Base-by-base conservation (phyloP, 768 basidiomycete genomes). In the Serendipita sp. region DNA sequence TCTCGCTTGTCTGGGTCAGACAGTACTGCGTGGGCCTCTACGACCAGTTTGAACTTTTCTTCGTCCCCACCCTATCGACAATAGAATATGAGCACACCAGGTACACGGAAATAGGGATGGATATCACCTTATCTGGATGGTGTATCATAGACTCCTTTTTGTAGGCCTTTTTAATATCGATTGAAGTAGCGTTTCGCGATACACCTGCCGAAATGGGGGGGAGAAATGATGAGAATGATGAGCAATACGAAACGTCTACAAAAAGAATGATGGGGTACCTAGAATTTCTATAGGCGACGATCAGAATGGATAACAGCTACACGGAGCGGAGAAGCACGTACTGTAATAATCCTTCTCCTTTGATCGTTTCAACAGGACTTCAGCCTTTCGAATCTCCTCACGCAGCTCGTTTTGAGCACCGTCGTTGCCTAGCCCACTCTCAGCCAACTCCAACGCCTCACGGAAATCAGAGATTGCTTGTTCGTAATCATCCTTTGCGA, bases 41-140 rank as follows among this genome's bases (percentile, higher is more conserved):
- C 83, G 34, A 91, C 85, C 23, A 91, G 79, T 74, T 97, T 96
- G 82, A 98, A 98, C 69, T 90, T 88, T 71, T 96, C 95, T 69
- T 95, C 93, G 71, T 92, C 90, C 33, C 94, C 94, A 31, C 94
- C 92, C 85, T 90, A 66, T 66, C 66, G 23, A 23, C 23, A 23
- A 23, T 23, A 40, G 70, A 36, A 18, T 45, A 45, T 45, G 44
- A 45, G 44, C 11, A 45, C 44, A 18, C 44, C 34, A 23, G 13
- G 11, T 16, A 48, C 11, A 4, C 18, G 13, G 29, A 53, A 64
- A 40, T 45, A 58, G 18, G 45, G 11, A 18, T 65, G 3, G 64
- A 63, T 40, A 23, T 37, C 83, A 88, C 72, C 66, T 68, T 68
- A 63, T 69, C 67, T 43, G 67, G 68, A 40, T 68, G 69, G 63